Base-by-base conservation (phyloP, 192 early-diverging fungal species). In the Phlyctochytrium arcticum region DNA sequence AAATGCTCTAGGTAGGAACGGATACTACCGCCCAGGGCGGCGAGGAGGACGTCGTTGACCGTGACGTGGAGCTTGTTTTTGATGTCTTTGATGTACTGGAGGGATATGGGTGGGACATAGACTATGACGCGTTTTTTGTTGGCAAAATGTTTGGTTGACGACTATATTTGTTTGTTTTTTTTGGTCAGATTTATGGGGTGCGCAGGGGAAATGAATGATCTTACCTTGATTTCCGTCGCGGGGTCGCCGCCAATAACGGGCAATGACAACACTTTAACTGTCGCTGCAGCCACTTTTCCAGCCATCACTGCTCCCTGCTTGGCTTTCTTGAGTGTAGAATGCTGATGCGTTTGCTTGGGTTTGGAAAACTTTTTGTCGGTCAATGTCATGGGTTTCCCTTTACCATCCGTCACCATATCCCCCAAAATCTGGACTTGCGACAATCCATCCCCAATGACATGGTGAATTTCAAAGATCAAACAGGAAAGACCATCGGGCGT, bases 381-480 rank as follows among this genome's bases (percentile, higher is more conserved):
- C 12, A 66, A 24, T 8, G 64, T 66, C 3, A 71, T 24, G 8
- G 69, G 29, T 12, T 54, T 35, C 21, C 67, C 67, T 5, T 51
- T 21, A 6, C 21, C 34, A 33, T 69, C 51, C 29, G 59, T 54
- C 10, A 61, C 57, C 29, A 69, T 42, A 23, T 60, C 57, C 9
- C 32, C 23, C 39, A 69, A 21, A 24, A 69, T 44, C 50, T 57
- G 32, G 33, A 69, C 39, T 26, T 60, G 57, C 33, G 49, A 54
- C 17, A 69, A 27, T 10, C 67, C 67, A 48, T 69, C 67, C 27
- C 67, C 67, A 19, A 69, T 5, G 2, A 54, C 49, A 47, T 69
- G 67, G 42, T 69, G 67, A 9, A 69, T 10, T 26, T 62, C 59
- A 27, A 69, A 21, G 23, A 69, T 29, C 12, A 69, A 9, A 35